Conservation (phyloP, 345 rosid genomes). For the Viola odorata region DNA sequence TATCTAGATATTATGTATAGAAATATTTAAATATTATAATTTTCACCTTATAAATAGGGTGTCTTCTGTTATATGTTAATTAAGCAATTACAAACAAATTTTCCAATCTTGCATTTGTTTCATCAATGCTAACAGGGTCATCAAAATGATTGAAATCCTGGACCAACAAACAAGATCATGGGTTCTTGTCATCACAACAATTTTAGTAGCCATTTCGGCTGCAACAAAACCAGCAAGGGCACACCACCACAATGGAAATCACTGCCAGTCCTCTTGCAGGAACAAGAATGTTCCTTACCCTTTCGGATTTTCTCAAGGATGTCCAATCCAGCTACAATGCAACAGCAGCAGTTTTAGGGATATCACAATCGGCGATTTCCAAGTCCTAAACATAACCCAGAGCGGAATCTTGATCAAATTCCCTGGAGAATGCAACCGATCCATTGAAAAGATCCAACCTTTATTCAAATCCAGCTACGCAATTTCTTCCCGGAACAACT, state of each 20-base stretch:
- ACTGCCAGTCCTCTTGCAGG: constrained; percentile 37
- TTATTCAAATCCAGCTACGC: constrained; percentile 42
- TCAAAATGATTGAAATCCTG: too few species aligned
- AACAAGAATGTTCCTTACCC: constrained; percentile 39
- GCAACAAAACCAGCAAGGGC: constrained; percentile 2
- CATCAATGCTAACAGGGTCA: too few species aligned
- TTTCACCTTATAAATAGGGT: too few species aligned
- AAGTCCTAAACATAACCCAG: constrained; percentile 47
- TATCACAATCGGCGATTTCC: constrained; percentile 38
- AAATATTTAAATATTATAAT: too few species aligned
- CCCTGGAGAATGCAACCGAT: constrained; percentile 43
- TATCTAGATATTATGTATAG: too few species aligned
- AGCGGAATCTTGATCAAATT: constrained; percentile 31
- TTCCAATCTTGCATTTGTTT: too few species aligned
- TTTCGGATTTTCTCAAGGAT: constrained; percentile 57
- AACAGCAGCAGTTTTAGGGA: neutral
- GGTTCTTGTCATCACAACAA: too few species aligned
- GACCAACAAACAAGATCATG: too few species aligned
- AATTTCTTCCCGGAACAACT: constrained; percentile 40
- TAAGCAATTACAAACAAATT: too few species aligned
- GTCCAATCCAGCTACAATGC: constrained; percentile 48
- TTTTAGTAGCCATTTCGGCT: neutral
- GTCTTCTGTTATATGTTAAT: too few species aligned
- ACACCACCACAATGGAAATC: neutral
- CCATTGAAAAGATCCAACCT: constrained; percentile 9